Evolutionary conservation across 2,329 filamentous ascomycete genomes (phyloP).

Genomic region (Diaporthe citriasiana): DNA sequence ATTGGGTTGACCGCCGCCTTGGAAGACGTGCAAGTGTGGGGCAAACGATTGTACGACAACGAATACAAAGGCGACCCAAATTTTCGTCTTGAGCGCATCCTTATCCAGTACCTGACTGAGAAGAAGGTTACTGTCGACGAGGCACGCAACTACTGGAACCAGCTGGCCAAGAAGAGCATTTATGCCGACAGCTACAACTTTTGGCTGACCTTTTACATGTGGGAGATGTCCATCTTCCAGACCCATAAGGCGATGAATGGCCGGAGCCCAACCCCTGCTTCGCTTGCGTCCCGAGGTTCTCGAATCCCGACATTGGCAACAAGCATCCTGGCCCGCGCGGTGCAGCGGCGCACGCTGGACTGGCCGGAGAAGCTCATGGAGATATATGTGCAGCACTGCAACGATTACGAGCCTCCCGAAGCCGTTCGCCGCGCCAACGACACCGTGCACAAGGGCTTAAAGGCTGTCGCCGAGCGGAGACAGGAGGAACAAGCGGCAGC

Average conservation of each 20-base stretch:
- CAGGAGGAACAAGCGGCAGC: constrained; percentile 75
- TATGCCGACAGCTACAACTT: constrained; percentile 88
- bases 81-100: constrained; percentile 90
- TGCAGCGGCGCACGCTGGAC: constrained; percentile 73
- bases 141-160: constrained; percentile 83
- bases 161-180: constrained; percentile 73
- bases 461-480: constrained; percentile 73
- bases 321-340: constrained; percentile 80
- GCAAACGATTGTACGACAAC: constrained; percentile 79
- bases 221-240: constrained; percentile 81
- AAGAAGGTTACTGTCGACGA: constrained; percentile 82
- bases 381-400: constrained; percentile 83
- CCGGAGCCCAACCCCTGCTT: constrained; percentile 66
- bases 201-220: constrained; percentile 92
- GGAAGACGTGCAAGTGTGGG: constrained; percentile 86
- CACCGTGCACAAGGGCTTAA: constrained; percentile 77
- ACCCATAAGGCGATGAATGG: constrained; percentile 62
- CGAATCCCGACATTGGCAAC: constrained; percentile 82
- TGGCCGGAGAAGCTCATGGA: constrained; percentile 84
- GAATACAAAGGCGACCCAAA: constrained; percentile 88
- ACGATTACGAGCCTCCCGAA: constrained; percentile 87
- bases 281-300: constrained; percentile 49
- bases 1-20: constrained; percentile 88
- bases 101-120: constrained; percentile 92
- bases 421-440: constrained; percentile 82